Evolutionary conservation across 441 rosid species (phyloP), one percentile per base, ranked within the genome.

Genomic region (Hypseocharis bilobata): DNA sequence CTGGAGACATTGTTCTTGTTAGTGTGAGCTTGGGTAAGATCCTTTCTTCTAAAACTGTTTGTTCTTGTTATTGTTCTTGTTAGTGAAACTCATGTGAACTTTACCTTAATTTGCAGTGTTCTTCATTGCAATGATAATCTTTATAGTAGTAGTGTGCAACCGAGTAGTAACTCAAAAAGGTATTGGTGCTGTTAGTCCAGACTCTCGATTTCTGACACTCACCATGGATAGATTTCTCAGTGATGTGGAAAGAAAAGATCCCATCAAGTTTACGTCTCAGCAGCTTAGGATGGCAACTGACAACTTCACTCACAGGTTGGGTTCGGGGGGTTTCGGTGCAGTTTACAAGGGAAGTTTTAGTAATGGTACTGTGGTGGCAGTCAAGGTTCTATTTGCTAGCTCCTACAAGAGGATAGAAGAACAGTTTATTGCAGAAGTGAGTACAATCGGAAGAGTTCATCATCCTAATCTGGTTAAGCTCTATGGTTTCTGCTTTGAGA

Each of bases 371-470:
- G 32, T 1, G 5, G 26, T 77, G 4, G 77, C 77, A 0, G 70
- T 77, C 4, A 73, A 73, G 8, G 65, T 73, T 1, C 75, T 73
- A 10, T 49, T 16, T 0, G 49, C 16, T 4, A 19, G 22, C n/a
- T 42, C 36, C 0, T 62, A 70, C 17, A 76, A 23, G 64, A 59
- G 69, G 6, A 49, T 70, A 3, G 66, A 73, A 26, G 72, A 62
- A 7, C 80, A 76, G 44, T 62, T 72, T 77, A 72, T 76, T 69
- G 77, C 77, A 0, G 75, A 72, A 16, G 75, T 73, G 20, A 70
- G 60, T 55, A 66, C 75, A 8, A 73, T 73, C 0, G 75, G 75
- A 51, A 72, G 77, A 63, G 60, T 69, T 2, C 42, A 70, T n/a
- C 80, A 70, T 56, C 44, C 34, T 6, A 62, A 73, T 49, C 70